These are phyloP conservation scores for Pichia sp. DNA, from an alignment of 1,139 yeast genomes.

Conservation along the genomic window DNA sequence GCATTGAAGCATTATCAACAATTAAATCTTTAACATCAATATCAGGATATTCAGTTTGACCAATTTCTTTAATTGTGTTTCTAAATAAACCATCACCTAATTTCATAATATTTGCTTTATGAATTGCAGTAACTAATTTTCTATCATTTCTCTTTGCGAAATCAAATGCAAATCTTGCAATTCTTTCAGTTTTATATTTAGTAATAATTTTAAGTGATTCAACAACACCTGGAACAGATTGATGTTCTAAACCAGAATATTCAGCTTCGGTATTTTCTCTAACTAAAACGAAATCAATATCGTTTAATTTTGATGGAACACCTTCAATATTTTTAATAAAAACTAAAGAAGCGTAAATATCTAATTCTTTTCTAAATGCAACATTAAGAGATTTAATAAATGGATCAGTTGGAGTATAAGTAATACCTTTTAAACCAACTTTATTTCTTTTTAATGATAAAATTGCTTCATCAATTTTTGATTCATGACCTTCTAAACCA, in stretches of 20 bases:
- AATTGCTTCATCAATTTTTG: constrained; percentile 76
- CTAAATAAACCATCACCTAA: constrained; percentile 97
- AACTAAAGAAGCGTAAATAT: constrained; percentile 90
- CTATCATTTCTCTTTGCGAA: constrained; percentile 91
- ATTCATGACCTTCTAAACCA: constrained; percentile 58
- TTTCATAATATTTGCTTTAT: constrained; percentile 99
- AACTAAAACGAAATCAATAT: constrained; percentile 87
- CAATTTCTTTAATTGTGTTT: constrained; percentile 86
- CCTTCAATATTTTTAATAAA: constrained; percentile 93
- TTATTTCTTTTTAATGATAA: constrained; percentile 91
- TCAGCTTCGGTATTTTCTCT: constrained; percentile 99
- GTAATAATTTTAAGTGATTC: constrained; percentile 95
- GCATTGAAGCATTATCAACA: constrained; percentile 99
- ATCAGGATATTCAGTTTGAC: constrained; percentile 77
- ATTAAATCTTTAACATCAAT: constrained; percentile 85
- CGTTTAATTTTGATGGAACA: constrained; percentile 80
- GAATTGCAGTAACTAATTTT: constrained; percentile 91
- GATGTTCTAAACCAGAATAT: constrained; percentile 97
- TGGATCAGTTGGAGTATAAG: constrained; percentile 75
- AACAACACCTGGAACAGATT: constrained; percentile 95
- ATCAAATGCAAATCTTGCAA: constrained; percentile 95
- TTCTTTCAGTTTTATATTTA: constrained; percentile 91
- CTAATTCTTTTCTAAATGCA: constrained; percentile 93
- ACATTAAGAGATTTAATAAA: constrained; percentile 83
- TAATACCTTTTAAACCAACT: constrained; percentile 93